Conservation (phyloP, 345 rosid genomes). For the Firmiana major region DNA sequence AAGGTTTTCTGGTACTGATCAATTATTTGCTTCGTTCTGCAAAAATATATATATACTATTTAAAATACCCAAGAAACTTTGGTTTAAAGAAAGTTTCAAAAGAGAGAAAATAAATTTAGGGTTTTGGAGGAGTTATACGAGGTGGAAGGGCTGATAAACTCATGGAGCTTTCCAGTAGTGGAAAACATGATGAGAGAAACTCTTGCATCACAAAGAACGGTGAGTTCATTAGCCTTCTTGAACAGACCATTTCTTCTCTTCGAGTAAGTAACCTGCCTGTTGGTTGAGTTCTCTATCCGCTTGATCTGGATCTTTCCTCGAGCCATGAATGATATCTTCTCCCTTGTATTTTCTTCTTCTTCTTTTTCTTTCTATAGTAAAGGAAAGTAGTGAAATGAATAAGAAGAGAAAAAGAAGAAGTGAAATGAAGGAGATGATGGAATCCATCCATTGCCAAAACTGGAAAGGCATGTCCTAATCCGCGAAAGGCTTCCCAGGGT, state of each 20-base stretch:
- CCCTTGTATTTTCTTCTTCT: neutral
- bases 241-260: slow-evolving; percentile 71
- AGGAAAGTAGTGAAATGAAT: no score
- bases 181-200: slow-evolving; percentile 79
- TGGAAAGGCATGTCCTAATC: neutral
- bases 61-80: neutral
- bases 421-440: slow-evolving; percentile 8
- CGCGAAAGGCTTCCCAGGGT: slow-evolving; percentile 1
- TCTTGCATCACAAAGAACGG: slow-evolving; percentile 76
- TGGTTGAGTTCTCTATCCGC: slow-evolving; percentile 82
- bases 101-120: neutral
- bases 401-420: neutral
- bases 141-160: slow-evolving; percentile 63
- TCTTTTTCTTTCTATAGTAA: neutral
- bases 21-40: slow-evolving; percentile 59
- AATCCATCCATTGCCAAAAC: slow-evolving; percentile 13
- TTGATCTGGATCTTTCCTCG: slow-evolving; percentile 86
- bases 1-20: slow-evolving; percentile 61
- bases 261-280: slow-evolving; percentile 75
- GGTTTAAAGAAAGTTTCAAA: neutral
- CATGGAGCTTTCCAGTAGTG: slow-evolving; percentile 62
- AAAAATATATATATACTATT: no score
- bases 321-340: slow-evolving; percentile 46
- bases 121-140: slow-evolving; percentile 33
- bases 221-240: slow-evolving; percentile 81